These are phyloP conservation scores for Ustilago tritici DNA, from an alignment of 1,284 basidiomycete genomes.

Conservation along the genomic window DNA sequence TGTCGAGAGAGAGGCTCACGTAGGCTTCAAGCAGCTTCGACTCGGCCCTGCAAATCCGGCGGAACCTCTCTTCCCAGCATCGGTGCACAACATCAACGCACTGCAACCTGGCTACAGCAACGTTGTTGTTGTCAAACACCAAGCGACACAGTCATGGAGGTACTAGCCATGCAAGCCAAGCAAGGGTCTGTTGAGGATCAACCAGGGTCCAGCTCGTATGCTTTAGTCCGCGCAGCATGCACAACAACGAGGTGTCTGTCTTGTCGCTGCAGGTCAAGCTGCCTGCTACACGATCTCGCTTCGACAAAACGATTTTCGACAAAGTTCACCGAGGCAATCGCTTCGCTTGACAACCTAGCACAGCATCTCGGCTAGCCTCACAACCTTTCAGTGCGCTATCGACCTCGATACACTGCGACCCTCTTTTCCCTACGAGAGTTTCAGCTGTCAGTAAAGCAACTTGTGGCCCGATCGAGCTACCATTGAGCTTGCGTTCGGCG, in stretches of 20 bases:
- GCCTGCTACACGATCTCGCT: constrained; percentile 19
- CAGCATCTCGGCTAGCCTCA: constrained; percentile 4
- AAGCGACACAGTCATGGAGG: background rate
- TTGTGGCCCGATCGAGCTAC: background rate
- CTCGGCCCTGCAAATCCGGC: background rate
- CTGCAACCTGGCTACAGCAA: no score
- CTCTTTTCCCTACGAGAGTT: no score
- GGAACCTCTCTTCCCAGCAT: background rate
- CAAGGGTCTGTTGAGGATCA: background rate
- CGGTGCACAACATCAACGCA: no score
- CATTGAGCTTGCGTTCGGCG: constrained; percentile 3
- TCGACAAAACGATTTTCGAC: constrained; percentile 12
- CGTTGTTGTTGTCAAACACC: no score
- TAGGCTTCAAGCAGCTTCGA: background rate
- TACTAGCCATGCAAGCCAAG: background rate
- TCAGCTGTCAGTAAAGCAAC: no score
- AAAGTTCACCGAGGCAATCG: background rate
- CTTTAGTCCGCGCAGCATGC: background rate
- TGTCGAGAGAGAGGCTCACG: background rate
- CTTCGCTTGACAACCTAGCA: constrained; percentile 6
- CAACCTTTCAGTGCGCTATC: background rate
- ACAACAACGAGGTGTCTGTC: background rate
- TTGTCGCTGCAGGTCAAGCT: background rate
- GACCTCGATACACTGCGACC: background rate
- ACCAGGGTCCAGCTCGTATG: background rate